Evolutionary conservation across 2,329 filamentous ascomycete species (phyloP).

Genomic region (Plectosphaerella sp.): DNA sequence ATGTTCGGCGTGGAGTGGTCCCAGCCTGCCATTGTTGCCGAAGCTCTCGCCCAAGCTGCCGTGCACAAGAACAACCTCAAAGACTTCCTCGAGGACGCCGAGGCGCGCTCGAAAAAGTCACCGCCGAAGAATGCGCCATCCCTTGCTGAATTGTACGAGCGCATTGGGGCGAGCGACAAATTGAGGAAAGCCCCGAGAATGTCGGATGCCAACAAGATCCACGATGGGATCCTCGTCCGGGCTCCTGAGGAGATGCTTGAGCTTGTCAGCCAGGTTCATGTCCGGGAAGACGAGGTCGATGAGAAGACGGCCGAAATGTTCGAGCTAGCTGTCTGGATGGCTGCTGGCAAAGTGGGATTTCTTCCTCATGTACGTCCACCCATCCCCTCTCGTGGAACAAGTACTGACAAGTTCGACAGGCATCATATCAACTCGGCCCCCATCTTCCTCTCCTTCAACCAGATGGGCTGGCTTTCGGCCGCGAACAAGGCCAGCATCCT

Average conservation of each 20-base stretch:
- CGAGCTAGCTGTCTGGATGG: constrained; percentile 51
- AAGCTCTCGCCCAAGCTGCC: constrained; percentile 72
- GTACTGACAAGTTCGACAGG: constrained; percentile 35
- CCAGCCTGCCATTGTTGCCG: constrained; percentile 76
- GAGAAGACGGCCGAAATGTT: constrained; percentile 60
- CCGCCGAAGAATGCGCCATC: constrained; percentile 21
- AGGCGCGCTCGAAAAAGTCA: constrained; percentile 35
- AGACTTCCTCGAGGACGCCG: constrained; percentile 48
- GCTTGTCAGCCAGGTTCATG: constrained; percentile 54
- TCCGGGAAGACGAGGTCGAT: constrained; percentile 52
- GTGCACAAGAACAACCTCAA: constrained; percentile 59
- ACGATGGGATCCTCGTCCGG: constrained; percentile 55
- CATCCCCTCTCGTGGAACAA: neutral
- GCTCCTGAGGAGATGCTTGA: constrained; percentile 60
- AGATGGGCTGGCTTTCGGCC: constrained; percentile 54
- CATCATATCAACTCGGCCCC: constrained; percentile 69
- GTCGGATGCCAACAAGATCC: constrained; percentile 11
- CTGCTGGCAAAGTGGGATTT: constrained; percentile 72
- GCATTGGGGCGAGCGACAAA: constrained; percentile 50
- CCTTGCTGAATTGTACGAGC: constrained; percentile 58
- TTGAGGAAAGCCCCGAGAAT: constrained; percentile 41
- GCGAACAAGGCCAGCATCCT: constrained; percentile 64
- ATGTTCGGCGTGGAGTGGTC: constrained; percentile 80
- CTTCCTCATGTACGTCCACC: constrained; percentile 51
- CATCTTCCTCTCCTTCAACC: constrained; percentile 69